Evolutionary conservation across 2,329 filamentous ascomycete species (phyloP).

Genomic region (Talaromyces sp.): DNA sequence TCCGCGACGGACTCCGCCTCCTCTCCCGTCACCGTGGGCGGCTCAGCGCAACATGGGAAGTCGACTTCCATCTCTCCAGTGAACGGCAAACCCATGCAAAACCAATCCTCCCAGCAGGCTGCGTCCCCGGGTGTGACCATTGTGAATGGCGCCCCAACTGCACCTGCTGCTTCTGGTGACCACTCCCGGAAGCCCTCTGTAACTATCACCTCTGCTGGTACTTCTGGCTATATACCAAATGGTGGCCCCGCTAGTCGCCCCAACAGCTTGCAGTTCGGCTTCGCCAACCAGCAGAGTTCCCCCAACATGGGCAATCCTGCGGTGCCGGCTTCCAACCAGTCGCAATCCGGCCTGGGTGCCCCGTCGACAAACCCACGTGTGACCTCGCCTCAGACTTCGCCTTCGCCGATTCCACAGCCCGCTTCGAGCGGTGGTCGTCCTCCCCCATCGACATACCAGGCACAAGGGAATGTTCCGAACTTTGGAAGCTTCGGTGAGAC

Average conservation of each 20-base stretch:
- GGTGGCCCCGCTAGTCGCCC: constrained; percentile 65
- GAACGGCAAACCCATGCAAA: constrained; percentile 75
- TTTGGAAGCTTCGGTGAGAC: constrained; percentile 83
- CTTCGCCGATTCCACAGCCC: constrained; percentile 89
- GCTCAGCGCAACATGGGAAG: constrained; percentile 58
- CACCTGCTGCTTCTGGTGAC: constrained; percentile 55
- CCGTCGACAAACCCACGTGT: constrained; percentile 69
- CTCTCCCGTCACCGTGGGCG: constrained; percentile 57
- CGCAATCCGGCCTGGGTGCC: constrained; percentile 44
- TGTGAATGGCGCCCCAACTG: constrained; percentile 65
- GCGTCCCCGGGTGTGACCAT: constrained; percentile 55
- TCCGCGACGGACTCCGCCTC: constrained; percentile 55
- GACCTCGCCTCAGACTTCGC: constrained; percentile 82
- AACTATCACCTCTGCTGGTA: constrained; percentile 83
- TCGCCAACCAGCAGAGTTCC: constrained; percentile 64
- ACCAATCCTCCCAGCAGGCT: constrained; percentile 26
- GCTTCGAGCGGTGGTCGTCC: constrained; percentile 80
- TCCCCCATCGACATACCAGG: constrained; percentile 74
- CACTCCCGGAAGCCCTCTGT: constrained; percentile 87
- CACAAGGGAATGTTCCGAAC: constrained; percentile 69
- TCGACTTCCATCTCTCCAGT: constrained; percentile 72
- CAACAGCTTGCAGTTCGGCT: constrained; percentile 78
- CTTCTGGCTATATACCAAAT: constrained; percentile 75
- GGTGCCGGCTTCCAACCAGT: constrained; percentile 45
- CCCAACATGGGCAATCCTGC: constrained; percentile 66